Percentiles rank a stretch among this genome's conserved stretches.
Conservation (phyloP, 1,284 basidiomycete genomes). For the Ustilago xerochloae region DNA sequence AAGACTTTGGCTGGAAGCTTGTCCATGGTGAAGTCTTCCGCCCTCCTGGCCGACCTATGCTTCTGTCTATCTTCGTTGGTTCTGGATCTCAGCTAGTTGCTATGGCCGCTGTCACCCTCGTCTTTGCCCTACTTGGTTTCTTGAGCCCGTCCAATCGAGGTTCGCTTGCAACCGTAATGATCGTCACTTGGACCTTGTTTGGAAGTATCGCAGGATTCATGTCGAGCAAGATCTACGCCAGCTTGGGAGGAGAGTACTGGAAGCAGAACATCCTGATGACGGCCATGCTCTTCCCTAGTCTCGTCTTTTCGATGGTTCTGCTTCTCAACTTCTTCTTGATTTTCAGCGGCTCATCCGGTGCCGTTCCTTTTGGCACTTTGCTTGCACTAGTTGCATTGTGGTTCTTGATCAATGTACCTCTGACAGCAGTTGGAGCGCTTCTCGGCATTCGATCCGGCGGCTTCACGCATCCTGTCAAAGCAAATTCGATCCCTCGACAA, state of each 20-base stretch:
- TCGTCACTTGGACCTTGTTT: slow-evolving; percentile 94
- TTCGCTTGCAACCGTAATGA: slow-evolving; percentile 92
- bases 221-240: slow-evolving; percentile 84
- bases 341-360: slow-evolving; percentile 86
- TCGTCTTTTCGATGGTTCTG: slow-evolving; percentile 67
- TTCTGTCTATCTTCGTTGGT: slow-evolving; percentile 85
- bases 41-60: slow-evolving; percentile 77
- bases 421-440: slow-evolving; percentile 73
- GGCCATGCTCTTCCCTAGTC: slow-evolving; percentile 88
- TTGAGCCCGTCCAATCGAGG: slow-evolving; percentile 95
- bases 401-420: slow-evolving; percentile 92
- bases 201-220: slow-evolving; percentile 90
- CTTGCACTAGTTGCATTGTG: slow-evolving; percentile 88
- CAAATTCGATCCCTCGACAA: slow-evolving; percentile 84
- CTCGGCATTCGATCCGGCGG: slow-evolving; percentile 89
- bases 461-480: slow-evolving; percentile 83
- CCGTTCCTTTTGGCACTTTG: slow-evolving; percentile 94
- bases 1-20: slow-evolving; percentile 98
- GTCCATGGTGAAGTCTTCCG: slow-evolving; percentile 97
- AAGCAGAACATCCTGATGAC: slow-evolving; percentile 87
- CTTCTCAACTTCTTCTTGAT: slow-evolving; percentile 72
- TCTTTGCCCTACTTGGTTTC: slow-evolving; percentile 97
- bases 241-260: slow-evolving; percentile 82
- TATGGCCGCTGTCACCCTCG: slow-evolving; percentile 91
- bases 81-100: slow-evolving; percentile 89